Conservation (phyloP, 257 asterid genomes). For the Pogostemon cablin region DNA sequence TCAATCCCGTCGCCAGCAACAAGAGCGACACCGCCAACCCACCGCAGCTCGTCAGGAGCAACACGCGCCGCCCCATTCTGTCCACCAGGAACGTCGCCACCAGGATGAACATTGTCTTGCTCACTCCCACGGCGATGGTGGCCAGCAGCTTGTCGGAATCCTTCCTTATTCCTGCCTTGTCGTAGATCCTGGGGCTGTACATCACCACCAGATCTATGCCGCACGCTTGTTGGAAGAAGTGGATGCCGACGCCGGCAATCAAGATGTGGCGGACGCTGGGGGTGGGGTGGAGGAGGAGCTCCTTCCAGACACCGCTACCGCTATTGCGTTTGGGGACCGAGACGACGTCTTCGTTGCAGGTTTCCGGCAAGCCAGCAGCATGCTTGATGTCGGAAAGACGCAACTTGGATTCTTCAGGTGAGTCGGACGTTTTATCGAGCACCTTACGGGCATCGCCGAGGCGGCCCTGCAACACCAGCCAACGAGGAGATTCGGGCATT, state of each 20-base stretch:
- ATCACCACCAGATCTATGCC: conserved; percentile 44
- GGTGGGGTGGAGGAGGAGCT: conserved; percentile 38
- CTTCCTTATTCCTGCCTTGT: conserved; percentile 32
- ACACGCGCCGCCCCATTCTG: conserved; percentile 31
- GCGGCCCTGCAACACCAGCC: conserved; percentile 49
- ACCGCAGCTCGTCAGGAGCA: conserved; percentile 40
- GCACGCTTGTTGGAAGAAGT: conserved; percentile 44
- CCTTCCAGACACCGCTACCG: conserved; percentile 42
- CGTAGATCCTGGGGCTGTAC: conserved; percentile 43
- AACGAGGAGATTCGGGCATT: conserved; percentile 50
- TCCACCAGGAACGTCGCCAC: conserved; percentile 40
- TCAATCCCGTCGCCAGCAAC: conserved; percentile 27
- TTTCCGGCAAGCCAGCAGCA: conserved; percentile 34
- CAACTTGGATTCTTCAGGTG: conserved; percentile 31
- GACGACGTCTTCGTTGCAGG: conserved; percentile 25
- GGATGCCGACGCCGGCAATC: conserved; percentile 39
- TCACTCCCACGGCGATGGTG: conserved; percentile 42
- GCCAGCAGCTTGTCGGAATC: conserved; percentile 39
- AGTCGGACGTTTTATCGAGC: conserved; percentile 40
- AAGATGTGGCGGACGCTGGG: conserved; percentile 34
- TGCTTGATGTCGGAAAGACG: conserved; percentile 35
- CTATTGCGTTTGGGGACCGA: conserved; percentile 15
- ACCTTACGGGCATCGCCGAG: conserved; percentile 37
- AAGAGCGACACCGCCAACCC: conserved; percentile 29
- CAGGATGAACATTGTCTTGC: conserved; percentile 37